phyloP scores from a whole-genome alignment of 192 early-diverging fungal genomes.

The Allomyces javanicus region DNA sequence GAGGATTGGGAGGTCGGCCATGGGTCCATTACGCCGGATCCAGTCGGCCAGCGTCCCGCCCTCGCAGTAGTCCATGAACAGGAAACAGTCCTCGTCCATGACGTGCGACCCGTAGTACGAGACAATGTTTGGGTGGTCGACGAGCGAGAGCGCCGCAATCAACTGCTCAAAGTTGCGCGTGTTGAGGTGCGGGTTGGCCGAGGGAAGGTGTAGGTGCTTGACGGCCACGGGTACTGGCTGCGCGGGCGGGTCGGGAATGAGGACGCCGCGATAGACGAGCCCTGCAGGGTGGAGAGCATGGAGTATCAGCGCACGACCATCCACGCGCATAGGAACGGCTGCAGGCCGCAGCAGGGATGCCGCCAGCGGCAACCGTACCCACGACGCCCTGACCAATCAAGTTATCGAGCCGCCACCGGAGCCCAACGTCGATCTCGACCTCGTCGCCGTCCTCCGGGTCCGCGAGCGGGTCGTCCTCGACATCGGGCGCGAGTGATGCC shows the following conservation, averaged over 20 bases:
- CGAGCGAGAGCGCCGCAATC: slow-evolving; percentile 76
- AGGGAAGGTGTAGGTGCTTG: background rate
- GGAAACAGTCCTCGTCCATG: slow-evolving; percentile 61
- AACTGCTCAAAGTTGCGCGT: slow-evolving; percentile 41
- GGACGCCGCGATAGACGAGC: background rate
- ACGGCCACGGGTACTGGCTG: background rate
- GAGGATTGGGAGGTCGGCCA: slow-evolving; percentile 44
- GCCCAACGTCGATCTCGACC: background rate
- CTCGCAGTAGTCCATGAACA: slow-evolving; percentile 86
- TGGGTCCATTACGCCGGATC: slow-evolving; percentile 56
- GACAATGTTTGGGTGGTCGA: slow-evolving; percentile 77
- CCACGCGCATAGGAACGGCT: no score
- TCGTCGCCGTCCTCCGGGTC: background rate
- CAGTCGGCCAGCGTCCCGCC: slow-evolving; percentile 43
- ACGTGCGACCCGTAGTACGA: slow-evolving; percentile 80
- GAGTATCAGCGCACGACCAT: no score
- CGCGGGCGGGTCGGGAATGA: background rate
- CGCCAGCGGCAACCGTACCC: background rate
- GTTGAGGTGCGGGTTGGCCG: background rate
- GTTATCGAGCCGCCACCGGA: background rate
- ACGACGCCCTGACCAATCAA: background rate
- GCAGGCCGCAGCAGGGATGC: no score
- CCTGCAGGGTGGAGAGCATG: background rate
- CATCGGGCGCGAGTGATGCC: no score
- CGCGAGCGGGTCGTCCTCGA: no score